Conservation (phyloP, 768 basidiomycete genomes). For the Galerina sulciceps region DNA sequence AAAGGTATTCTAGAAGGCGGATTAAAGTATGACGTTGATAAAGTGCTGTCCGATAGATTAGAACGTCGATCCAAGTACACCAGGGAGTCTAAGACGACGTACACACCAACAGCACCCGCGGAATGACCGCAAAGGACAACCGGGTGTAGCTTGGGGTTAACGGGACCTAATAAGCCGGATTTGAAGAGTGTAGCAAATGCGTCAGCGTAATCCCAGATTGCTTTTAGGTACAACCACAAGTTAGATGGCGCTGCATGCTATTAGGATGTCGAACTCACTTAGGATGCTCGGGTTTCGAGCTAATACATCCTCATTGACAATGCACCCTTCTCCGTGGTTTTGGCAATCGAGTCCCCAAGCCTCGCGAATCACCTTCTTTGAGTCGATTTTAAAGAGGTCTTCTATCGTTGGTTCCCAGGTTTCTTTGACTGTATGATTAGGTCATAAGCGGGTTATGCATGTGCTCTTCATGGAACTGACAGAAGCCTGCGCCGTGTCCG, state of each 20-base stretch:
- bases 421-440: slow-evolving; percentile 35
- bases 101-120: slow-evolving; percentile 34
- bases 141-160: slow-evolving; percentile 25
- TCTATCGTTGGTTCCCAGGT: slow-evolving; percentile 42
- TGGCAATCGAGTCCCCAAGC: slow-evolving; percentile 42
- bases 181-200: slow-evolving; percentile 29
- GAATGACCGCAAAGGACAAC: slow-evolving; percentile 36
- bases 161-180: slow-evolving; percentile 26
- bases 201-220: slow-evolving; percentile 35
- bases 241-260: neutral
- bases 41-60: slow-evolving; percentile 14
- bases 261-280: slow-evolving; percentile 14
- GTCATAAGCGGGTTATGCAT: neutral
- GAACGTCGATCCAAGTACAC: neutral
- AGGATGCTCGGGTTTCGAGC: slow-evolving; percentile 19
- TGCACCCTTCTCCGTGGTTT: slow-evolving; percentile 41
- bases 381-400: slow-evolving; percentile 32
- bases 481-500: slow-evolving; percentile 34
- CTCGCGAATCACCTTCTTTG: slow-evolving; percentile 29
- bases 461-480: slow-evolving; percentile 16
- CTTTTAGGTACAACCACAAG: slow-evolving; percentile 9
- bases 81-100: slow-evolving; percentile 2
- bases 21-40: slow-evolving; percentile 29
- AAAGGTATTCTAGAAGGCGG: slow-evolving; percentile 30
- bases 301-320: slow-evolving; percentile 33